A percentile compares a stretch with the other conserved stretches of the same genome.
These are phyloP conservation scores for Lactuca sativa DNA, from an alignment of 129 eudicot species.

Conservation along the genomic window DNA sequence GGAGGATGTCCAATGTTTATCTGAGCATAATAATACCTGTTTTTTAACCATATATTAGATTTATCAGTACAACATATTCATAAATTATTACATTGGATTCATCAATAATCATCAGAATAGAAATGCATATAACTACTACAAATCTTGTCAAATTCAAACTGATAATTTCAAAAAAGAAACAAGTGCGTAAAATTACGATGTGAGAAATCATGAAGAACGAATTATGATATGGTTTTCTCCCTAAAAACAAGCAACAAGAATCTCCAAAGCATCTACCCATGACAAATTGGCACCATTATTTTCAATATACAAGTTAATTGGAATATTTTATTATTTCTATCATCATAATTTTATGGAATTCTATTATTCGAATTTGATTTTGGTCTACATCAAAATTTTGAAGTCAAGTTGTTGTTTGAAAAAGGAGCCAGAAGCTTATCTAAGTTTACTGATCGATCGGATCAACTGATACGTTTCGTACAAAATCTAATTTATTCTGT, in stretches of 20 bases:
- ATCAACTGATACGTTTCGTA: not conserved
- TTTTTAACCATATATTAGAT: conserved; percentile 17
- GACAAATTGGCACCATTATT: not conserved
- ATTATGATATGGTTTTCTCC: not conserved
- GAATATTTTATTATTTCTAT: not conserved
- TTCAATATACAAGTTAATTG: not conserved
- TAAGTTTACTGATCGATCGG: conserved; percentile 1
- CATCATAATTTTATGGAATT: not conserved
- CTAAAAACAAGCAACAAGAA: not conserved
- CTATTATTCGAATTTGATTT: not conserved
- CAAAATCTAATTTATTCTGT: not conserved
- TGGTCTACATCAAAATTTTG: not conserved
- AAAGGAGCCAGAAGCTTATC: conserved; percentile 2
- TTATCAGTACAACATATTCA: not conserved
- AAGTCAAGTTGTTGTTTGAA: not conserved
- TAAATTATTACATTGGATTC: not conserved
- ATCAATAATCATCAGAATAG: not conserved
- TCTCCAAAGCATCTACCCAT: conserved; percentile 7
- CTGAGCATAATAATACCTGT: conserved; percentile 75
- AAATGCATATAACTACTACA: too few species aligned
- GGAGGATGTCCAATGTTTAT: conserved; percentile 75
- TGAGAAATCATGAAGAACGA: too few species aligned
- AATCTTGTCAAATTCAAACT: not conserved
- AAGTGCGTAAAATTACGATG: not conserved
- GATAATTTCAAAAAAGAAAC: not conserved